Base-by-base conservation (phyloP, 352 stramenopile species). In the Peronosclerospora sorghi region DNA sequence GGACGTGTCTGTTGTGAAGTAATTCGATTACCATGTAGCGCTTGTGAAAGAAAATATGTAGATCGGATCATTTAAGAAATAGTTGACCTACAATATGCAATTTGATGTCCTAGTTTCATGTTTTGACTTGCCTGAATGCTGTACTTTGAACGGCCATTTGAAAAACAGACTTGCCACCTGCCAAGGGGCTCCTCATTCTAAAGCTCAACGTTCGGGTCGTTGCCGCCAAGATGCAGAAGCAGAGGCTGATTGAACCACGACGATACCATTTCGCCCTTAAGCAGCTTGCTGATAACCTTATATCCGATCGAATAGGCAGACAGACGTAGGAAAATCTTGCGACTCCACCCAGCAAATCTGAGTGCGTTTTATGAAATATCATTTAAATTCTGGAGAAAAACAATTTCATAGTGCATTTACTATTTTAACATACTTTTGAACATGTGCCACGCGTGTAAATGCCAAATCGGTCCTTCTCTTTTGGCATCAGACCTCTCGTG, bases 261-360 rank as follows among this genome's bases (percentile, higher is more conserved):
- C 20, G 71, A 76, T 8, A 92, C 61, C 62, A 84, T 89, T 23
- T 92, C 79, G 37, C 79, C 79, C 64, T 84, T 85, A 35, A 92
- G 68, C 65, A 87, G 74, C 68, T 87, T 87, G 60, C 74, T 87
- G 62, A 92, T 87, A 29, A 92, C 68, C 64, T 92, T 92, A 62
- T 89, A 89, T 54, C 79, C 79, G 32, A 76, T 87, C 45, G 69
- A 53, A 18, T 59, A 77, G 53, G 86, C 61, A 58, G 79, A 76
- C 52, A 92, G 59, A 10, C 79, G 76, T 71, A 89, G 74, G 60
- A 92, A 92, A 51, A 92, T 92, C 68, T 92, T 86, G 54, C 79
- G 76, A 30, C 73, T 64, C 37, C 89, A 56, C 45, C 89, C 79
- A 42, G 74, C 74, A 54, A 92, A 60, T n/a, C n/a, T n/a, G n/a